A percentile compares a stretch with the other conserved stretches of the same genome.
Conservation (phyloP, 257 asterid genomes). For the Lantana camara region DNA sequence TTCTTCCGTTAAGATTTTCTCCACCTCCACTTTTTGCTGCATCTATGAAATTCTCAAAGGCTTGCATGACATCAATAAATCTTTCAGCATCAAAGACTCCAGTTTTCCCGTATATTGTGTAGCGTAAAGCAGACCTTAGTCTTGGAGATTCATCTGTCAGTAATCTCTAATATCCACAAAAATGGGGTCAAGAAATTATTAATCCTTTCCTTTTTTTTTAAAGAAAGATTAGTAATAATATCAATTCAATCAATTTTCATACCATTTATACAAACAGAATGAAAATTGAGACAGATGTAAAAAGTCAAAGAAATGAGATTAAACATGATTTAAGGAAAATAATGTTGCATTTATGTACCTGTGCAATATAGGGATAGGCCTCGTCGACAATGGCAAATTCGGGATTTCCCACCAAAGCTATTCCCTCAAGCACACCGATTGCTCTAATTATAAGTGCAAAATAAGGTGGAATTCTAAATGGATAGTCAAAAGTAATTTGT, state of each 20-base stretch:
- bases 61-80: constrained; percentile 98
- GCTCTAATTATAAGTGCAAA: constrained; percentile 98
- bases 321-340: constrained; percentile 7
- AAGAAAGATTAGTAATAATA: too few relatives aligned
- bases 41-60: constrained; percentile 90
- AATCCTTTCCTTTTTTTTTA: too few relatives aligned
- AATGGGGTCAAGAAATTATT: background rate
- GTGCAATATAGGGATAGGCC: constrained; percentile 98
- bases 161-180: constrained; percentile 62
- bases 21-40: constrained; percentile 99
- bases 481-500: constrained; percentile 97
- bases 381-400: constrained; percentile 99
- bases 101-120: constrained; percentile 92
- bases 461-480: constrained; percentile 95
- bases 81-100: constrained; percentile 97
- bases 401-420: constrained; percentile 96
- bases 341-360: constrained; percentile 50
- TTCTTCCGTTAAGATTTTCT: constrained; percentile 80
- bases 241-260: too few relatives aligned
- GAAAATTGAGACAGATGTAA: too few relatives aligned
- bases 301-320: background rate
- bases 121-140: constrained; percentile 78
- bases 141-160: constrained; percentile 98
- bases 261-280: too few relatives aligned
- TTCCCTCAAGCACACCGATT: constrained; percentile 98